Evolutionary conservation across 345 rosid species (phyloP), one percentile per base, ranked within the genome.

Genomic region (Murraya paniculata): DNA sequence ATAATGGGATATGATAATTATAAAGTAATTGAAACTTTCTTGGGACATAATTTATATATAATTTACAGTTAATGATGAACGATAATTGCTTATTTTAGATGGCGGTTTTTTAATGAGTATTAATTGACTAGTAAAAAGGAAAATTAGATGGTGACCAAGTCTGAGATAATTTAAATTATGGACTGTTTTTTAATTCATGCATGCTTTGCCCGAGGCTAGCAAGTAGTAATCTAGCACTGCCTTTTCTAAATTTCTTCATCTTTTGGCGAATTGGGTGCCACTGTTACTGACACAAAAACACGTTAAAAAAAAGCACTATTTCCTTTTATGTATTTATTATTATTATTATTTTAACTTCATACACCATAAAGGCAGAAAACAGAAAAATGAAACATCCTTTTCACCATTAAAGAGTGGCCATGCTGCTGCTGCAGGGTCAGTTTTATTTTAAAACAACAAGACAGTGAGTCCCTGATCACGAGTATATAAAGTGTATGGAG

Each of bases 271-370:
- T 75, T 78, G 83, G 79, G 68, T 38, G 31, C 64, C 81, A 73
- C 84, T 64, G 35, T 38, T 35, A 69, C 81, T 70, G 76, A 81
- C 76, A 83, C 73, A 76, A 77, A 74, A 69, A 72, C 57, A 56
- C 22, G 60, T 19, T 50, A 41, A n/a, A 58, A 19, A 77, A 83
- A 69, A 69, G 76, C 11, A 58, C 27, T 5, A 74, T 39, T 56
- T 27, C 74, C 64, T 80, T 85, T 73, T 39, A 9, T 39, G 9
- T 9, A 4, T 39, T 39, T 39, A 0, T 39, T 39, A n/a, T n/a
- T 39, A 0, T 27, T 9, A 0, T 0, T 21, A n/a, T 57, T 58
- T 11, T 6, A 41, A 62, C 56, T 27, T 38, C 18, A 53, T 18
- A 24, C 5, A 19, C 35, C 45, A 61, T 41, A 41, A 41, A 41